These are phyloP conservation scores for Lachancea sp. DNA, from an alignment of 805 yeast species.

Conservation along the genomic window DNA sequence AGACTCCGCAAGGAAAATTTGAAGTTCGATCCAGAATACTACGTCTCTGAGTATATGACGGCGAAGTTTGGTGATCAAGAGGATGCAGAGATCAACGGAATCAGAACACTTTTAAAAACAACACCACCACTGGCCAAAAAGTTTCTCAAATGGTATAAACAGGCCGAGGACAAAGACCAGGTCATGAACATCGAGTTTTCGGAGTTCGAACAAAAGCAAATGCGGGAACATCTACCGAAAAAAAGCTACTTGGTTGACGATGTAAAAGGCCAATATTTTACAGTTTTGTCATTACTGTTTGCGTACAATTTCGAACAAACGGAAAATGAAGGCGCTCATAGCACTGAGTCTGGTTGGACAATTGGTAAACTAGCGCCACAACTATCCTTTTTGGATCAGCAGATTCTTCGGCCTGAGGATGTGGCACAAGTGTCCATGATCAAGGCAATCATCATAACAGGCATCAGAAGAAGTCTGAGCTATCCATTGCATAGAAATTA, in stretches of 20 bases:
- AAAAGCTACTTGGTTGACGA: constrained; percentile 52
- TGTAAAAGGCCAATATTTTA: constrained; percentile 50
- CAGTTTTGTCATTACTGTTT: constrained; percentile 62
- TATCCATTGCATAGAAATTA: constrained; percentile 77
- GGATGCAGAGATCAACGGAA: constrained; percentile 41
- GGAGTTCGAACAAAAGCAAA: constrained; percentile 54
- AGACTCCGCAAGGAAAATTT: constrained; percentile 60
- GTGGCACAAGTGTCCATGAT: constrained; percentile 32
- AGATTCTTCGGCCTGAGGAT: constrained; percentile 34
- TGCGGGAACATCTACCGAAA: constrained; percentile 59
- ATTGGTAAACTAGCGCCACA: constrained; percentile 84
- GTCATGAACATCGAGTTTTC: constrained; percentile 42
- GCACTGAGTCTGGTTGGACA: constrained; percentile 89
- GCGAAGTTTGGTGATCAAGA: constrained; percentile 51
- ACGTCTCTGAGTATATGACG: constrained; percentile 71
- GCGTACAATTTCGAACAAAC: constrained; percentile 70
- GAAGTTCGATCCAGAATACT: constrained; percentile 83
- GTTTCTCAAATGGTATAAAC: constrained; percentile 45
- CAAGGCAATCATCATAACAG: constrained; percentile 49
- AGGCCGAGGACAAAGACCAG: constrained; percentile 24
- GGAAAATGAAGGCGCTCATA: constrained; percentile 63
- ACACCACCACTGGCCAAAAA: constrained; percentile 41
- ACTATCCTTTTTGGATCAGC: constrained; percentile 61
- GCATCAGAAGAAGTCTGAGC: constrained; percentile 65
- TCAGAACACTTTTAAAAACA: constrained; percentile 44